Base-by-base conservation (phyloP, 2,329 filamentous ascomycete genomes). In the Fusarium paranaense region DNA sequence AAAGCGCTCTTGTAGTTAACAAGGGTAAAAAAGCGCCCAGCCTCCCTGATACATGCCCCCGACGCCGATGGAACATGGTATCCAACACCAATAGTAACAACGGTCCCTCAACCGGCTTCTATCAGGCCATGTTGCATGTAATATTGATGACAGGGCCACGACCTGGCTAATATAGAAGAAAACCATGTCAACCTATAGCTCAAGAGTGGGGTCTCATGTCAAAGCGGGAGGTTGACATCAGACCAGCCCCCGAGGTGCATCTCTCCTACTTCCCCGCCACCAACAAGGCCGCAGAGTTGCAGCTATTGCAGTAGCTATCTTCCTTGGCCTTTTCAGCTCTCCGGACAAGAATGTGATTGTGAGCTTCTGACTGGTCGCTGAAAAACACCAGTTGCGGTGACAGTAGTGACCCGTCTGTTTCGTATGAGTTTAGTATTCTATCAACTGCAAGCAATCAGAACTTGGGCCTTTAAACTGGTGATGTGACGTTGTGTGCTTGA, bases 31-130 rank as follows among this genome's bases (percentile, higher is more conserved):
- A 52, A 30, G 47, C 25, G 10, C 25, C 47, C 25, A 52, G 18
- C 16, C 25, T 50, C 8, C 47, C 10, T 30, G 18, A 52, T 52
- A 52, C 47, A 30, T 10, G 25, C 8, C 16, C 11, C n/a, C 1
- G 47, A 52, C 25, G 16, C 10, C 16, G 18, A 52, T 50, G 45
- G 22, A 50, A 52, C 47, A 52, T 30, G 16, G 9, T 6, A 18
- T 80, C 82, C 3, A 68, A 54, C 66, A 80, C 78, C 70, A 81
- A 79, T 37, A 80, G 82, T 62, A 13, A 52, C 42, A 33, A 45
- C 27, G 1, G 10, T 42, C 10, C 45, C 35, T 7, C 42, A 16
- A 22, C 6, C n/a, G 33, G 16, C 5, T 62, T 7, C 25, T 30
- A 13, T 16, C 32, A n/a, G 20, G 56, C 20, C 64, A 54, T 65